Base-by-base conservation (phyloP, 306 rosid species). In the Gynostemma pentaphyllum region DNA sequence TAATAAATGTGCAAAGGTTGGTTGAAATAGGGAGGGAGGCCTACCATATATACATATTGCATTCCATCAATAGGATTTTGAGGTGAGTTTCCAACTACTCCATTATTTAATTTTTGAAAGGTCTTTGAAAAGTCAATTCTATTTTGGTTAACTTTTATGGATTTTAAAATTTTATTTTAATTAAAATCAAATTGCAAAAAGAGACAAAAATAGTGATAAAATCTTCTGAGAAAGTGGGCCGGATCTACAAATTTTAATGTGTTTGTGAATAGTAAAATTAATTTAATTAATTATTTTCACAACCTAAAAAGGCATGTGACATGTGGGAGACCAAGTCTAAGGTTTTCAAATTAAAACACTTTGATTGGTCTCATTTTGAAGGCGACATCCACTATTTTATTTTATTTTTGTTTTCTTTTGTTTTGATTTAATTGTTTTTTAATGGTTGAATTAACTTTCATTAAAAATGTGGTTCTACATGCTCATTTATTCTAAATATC, bases 281-380 rank as follows among this genome's bases (percentile, higher is more conserved):
- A 60, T 60, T 21, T 21, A 2, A 12, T 60, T n/a, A n/a, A n/a
- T n/a, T n/a, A n/a, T n/a, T n/a, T 60, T 60, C 46, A 60, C 48
- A 60, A 16, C 39, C 6, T 12, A 12, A 36, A 37, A n/a, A n/a
- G n/a, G 65, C 32, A 60, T 22, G 48, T 7, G 34, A 47, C 65
- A 60, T 47, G 65, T 60, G 65, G 65, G 65, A 60, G 65, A 60
- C 65, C 65, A 60, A 60, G 65, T 60, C 65, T 36, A 60, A 60
- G 16, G 64, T 36, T 57, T 57, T 36, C 64, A 57, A 57, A 57
- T 57, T 27, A 36, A 57, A 19, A 57, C 46, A 36, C 64, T 19
- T 34, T 0, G 18, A n/a, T 52, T 5, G 1, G 22, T 30, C 48
- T 13, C 1, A 12, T 27, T 59, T 59, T 59, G 65, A 60, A 41